Evolutionary conservation across 2,329 filamentous ascomycete species (phyloP).

Genomic region (Aspergillus tamarii): DNA sequence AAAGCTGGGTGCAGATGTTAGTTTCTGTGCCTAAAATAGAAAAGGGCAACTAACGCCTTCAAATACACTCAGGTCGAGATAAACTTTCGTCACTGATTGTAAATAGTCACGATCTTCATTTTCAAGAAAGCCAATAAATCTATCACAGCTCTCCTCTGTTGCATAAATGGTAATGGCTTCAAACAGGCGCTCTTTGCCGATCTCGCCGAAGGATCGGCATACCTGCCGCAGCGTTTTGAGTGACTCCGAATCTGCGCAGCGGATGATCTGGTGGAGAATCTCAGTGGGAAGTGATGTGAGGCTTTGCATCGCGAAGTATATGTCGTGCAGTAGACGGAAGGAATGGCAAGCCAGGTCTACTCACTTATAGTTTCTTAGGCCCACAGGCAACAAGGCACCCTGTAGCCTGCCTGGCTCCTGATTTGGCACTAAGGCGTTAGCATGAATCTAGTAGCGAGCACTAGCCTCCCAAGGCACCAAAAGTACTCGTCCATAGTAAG

Average conservation of each 20-base stretch:
- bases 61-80: slow-evolving; percentile 1
- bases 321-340: too few species aligned
- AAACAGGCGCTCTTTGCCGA: background rate
- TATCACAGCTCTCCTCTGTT: background rate
- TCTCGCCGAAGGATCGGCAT: background rate
- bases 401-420: too few species aligned
- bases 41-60: background rate
- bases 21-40: background rate
- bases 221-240: background rate
- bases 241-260: background rate
- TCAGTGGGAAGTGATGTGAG: background rate
- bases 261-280: background rate
- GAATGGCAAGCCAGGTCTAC: too few species aligned
- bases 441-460: too few species aligned
- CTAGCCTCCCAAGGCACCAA: too few species aligned
- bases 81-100: background rate
- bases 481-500: too few species aligned
- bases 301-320: background rate
- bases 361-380: too few species aligned
- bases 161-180: background rate
- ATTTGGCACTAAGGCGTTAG: too few species aligned
- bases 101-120: background rate
- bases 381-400: too few species aligned
- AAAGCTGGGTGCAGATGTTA: background rate
- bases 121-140: background rate